Base-by-base conservation (phyloP, 2,329 filamentous ascomycete species). In the Fusarium musae region DNA sequence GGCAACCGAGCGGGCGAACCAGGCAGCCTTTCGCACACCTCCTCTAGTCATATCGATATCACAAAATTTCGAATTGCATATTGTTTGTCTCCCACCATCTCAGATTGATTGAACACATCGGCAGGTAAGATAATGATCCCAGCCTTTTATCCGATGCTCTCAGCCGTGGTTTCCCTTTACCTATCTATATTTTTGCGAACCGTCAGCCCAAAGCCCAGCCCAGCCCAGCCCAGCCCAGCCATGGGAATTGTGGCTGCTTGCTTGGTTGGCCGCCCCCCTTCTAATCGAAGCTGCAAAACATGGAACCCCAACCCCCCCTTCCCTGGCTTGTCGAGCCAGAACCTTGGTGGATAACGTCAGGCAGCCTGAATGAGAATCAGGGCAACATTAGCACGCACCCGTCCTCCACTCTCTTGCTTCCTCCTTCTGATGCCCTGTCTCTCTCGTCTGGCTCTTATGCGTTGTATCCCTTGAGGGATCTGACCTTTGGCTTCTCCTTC, bases 1-100 rank as follows among this genome's bases (percentile, higher is more conserved):
- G 34, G 34, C 34, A 36, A 36, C 34, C 34, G 15, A 36, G 15
- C 34, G 34, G 62, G 65, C 65, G 65, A 68, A 54, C 65, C 65
- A 67, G 23, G 46, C 52, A 23, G 23, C 49, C 59, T 36, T 16
- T 36, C 34, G 34, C 32, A 34, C 32, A 34, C 32, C 32, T 34
- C 32, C 32, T 32, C 30, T 32, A 32, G 32, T 32, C 32, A 34
- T 34, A 34, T 34, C 28, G n/a, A 60, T 23, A 42, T 47, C 36
- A 63, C 37, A 54, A 32, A 54, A 37, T 26, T 34, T 40, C 21
- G 28, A 32, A n/a, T 57, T 34, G 44, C 47, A 49, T 23, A 23
- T 40, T 40, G 11, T 32, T 43, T 50, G 26, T 23, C 26, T 34
- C 30, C 54, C 54, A 47, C 54, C 54, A 34, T 58, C 40, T 47